Evolutionary conservation across 169 alveolate genomes (phyloP), one percentile per base, ranked within the genome.

Genomic region (Neospora caninum): DNA sequence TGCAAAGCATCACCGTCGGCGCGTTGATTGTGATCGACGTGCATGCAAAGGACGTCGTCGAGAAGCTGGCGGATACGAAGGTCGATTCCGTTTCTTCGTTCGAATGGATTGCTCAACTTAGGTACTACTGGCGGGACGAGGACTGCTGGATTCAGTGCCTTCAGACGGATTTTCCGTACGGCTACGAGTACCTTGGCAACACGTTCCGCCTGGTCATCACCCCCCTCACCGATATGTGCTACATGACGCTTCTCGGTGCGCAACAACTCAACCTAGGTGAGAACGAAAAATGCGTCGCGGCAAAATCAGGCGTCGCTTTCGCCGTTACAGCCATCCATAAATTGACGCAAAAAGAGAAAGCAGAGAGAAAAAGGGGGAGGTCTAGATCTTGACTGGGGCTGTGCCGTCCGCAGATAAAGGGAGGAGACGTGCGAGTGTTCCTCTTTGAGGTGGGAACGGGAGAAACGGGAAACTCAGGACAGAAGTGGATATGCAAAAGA

Each of bases 181-280:
- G 99, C 64, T 98, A 98, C 96, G 99, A 99, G 95, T 99, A 99
- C 96, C 97, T 99, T 80, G 99, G 99, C 69, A 99, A 99, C 95
- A 98, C 99, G 58, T 98, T 98, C 92, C 97, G 99, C 92, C 95
- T 99, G 94, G 99, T 99, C 89, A 98, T 99, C 92, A 98, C 99
- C 10, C 99, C 99, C 31, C 97, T 98, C 88, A 99, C 99, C 73
- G 99, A 98, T 96, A 97, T 99, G 97, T 98, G 98, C 95, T 98
- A 99, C 97, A 99, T 98, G 96, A 98, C 99, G 87, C 98, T 99
- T 88, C 98, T 99, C 67, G 98, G 98, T 91, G 99, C 99, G 13
- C 98, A 98, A 42, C 99, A 98, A 88, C 96, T 98, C 94, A 98
- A 97, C 94, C 97, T 98, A 98, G 99, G 99, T 92, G 39, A n/a